A percentile compares a stretch with the other conserved stretches of the same genome.
These are phyloP conservation scores for Hortiboletus campestris DNA, from an alignment of 768 basidiomycete genomes.

Conservation along the genomic window DNA sequence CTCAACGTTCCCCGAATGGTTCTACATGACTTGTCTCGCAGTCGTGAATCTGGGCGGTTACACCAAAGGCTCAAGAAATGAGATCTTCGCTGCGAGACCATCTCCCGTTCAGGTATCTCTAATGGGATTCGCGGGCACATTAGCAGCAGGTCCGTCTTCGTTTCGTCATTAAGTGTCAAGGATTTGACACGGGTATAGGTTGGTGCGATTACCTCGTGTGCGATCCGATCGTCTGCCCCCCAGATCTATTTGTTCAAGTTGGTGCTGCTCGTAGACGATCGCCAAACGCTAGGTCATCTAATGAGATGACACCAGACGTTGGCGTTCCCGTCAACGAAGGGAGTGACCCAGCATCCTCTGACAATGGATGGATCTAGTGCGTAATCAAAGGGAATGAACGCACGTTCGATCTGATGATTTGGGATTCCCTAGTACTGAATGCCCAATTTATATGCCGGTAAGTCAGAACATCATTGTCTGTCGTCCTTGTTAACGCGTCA, in stretches of 20 bases:
- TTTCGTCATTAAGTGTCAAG: not conserved
- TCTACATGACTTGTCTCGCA: slow-evolving; percentile 13
- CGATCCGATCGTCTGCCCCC: slow-evolving; percentile 45
- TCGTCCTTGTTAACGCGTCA: not conserved
- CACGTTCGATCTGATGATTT: slow-evolving; percentile 2
- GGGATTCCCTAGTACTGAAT: slow-evolving; percentile 35
- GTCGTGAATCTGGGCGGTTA: slow-evolving; percentile 49
- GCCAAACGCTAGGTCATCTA: not conserved
- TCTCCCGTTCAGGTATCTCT: slow-evolving; percentile 48
- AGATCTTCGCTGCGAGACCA: slow-evolving; percentile 49
- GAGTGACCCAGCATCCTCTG: slow-evolving; percentile 40
- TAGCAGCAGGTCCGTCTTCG: slow-evolving; percentile 34
- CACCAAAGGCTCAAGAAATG: slow-evolving; percentile 51
- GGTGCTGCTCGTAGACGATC: slow-evolving; percentile 22
- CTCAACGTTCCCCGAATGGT: not conserved
- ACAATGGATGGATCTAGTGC: slow-evolving; percentile 44
- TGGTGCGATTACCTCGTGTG: slow-evolving; percentile 50
- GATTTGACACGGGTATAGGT: slow-evolving; percentile 25
- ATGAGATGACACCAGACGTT: slow-evolving; percentile 14
- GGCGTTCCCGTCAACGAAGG: slow-evolving; percentile 38
- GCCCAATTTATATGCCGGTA: slow-evolving; percentile 48
- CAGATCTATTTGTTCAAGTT: slow-evolving; percentile 36
- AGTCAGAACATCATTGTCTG: slow-evolving; percentile 3
- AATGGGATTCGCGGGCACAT: slow-evolving; percentile 52
- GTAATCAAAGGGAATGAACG: slow-evolving; percentile 15